Evolutionary conservation across 257 asterid species (phyloP), one percentile per base, ranked within the genome.

Genomic region (Petrea volubilis): DNA sequence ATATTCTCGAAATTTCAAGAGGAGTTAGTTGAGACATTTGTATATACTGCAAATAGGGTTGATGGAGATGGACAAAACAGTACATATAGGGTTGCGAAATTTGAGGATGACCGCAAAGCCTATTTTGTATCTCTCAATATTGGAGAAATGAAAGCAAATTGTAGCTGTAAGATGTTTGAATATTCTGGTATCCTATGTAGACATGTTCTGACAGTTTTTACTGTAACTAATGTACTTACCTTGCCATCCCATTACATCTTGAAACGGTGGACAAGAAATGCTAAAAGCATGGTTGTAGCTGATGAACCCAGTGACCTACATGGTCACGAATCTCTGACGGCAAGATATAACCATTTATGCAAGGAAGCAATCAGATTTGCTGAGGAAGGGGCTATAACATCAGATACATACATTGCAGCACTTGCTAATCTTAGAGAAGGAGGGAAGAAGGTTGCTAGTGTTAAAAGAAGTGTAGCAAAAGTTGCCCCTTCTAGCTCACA

Each of bases 11-110:
- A 83, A 73, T 93, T 93, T 82, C 98, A 91, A 76, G 94, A 91
- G 58, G 98, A 93, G 80, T 74, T 93, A 66, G 98, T 93, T 15
- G 97, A 93, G 81, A 93, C 98, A 40, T 93, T 93, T 81, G 97
- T 82, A 67, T 91, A 91, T 79, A 93, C 96, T 20, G 98, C 98
- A 66, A 93, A 89, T 78, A 86, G 79, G 79, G 85, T 93, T 38
- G 94, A 82, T 68, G 96, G 92, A 53, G 90, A 88, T 74, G 91
- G 86, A 64, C 68, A 74, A 59, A 73, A 64, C 71, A 80, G 89
- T 81, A 89, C 89, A 12, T 93, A 68, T 80, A 84, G 98, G 84
- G 98, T 93, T 80, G 97, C 94, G 1, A 93, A 93, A 76, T 93
- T 81, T 61, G 98, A 91, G 86, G 90, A 87, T 82, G 92, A 86